Percentiles rank a stretch among this genome's conserved stretches.
Conservation (phyloP, 257 asterid species). For the Agastache rugosa region DNA sequence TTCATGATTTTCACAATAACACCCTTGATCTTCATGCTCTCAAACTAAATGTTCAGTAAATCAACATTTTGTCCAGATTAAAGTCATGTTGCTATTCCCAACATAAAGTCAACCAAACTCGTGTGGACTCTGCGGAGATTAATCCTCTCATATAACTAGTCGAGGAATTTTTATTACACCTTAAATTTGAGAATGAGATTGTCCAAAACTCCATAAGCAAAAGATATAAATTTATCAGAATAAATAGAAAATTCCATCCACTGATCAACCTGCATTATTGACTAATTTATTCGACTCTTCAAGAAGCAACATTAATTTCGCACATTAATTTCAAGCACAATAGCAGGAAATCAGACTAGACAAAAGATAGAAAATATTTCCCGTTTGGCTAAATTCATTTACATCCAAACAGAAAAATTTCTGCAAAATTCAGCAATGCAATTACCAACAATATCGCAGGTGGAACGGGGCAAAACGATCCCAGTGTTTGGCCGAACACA, state of each 20-base stretch:
- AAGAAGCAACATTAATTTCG: background rate
- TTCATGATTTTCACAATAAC: background rate
- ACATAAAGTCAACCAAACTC: background rate
- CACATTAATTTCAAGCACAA: background rate
- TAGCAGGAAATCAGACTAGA: slow-evolving; percentile 14
- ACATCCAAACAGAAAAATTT: background rate
- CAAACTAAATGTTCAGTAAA: background rate
- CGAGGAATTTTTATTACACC: background rate
- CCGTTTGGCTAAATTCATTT: background rate
- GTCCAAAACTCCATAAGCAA: background rate
- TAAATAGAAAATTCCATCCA: slow-evolving; percentile 2
- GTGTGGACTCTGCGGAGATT: background rate
- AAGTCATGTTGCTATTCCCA: background rate
- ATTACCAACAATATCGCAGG: slow-evolving; percentile 55
- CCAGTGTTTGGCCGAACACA: slow-evolving; percentile 87
- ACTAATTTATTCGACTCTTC: background rate
- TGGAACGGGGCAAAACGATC: slow-evolving; percentile 67
- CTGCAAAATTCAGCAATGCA: background rate
- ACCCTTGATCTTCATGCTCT: background rate
- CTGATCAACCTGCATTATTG: background rate
- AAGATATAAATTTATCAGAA: background rate
- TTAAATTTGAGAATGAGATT: slow-evolving; percentile 4
- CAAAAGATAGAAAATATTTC: background rate
- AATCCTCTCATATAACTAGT: background rate
- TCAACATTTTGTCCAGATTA: slow-evolving; percentile 3